These are phyloP conservation scores for Colletotrichum lini DNA, from an alignment of 2,329 filamentous ascomycete species.

Conservation along the genomic window DNA sequence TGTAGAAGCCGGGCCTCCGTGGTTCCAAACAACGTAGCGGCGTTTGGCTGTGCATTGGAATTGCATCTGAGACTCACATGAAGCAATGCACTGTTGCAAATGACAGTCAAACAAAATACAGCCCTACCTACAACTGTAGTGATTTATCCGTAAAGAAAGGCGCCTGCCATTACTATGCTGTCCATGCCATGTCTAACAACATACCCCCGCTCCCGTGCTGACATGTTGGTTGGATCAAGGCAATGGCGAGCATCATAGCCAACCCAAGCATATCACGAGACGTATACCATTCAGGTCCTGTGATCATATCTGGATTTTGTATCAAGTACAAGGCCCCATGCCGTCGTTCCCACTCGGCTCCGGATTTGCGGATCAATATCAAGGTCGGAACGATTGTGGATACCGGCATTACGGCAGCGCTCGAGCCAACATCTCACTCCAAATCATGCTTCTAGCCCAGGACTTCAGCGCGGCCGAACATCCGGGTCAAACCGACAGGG, in stretches of 20 bases:
- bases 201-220: not conserved
- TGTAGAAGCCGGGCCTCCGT: not conserved
- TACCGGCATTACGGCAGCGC: slow-evolving; percentile 35
- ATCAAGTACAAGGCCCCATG: slow-evolving; percentile 24
- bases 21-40: not conserved
- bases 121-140: not conserved
- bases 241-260: too few species aligned
- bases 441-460: slow-evolving; percentile 25
- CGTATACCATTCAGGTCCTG: not conserved
- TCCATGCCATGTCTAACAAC: not conserved
- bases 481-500: not conserved
- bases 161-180: not conserved
- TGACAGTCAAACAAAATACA: not conserved
- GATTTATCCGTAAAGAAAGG: not conserved
- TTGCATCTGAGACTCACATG: too few species aligned
- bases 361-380: slow-evolving; percentile 34
- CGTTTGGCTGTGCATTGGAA: too few species aligned
- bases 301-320: slow-evolving; percentile 30
- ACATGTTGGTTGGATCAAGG: not conserved
- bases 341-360: slow-evolving; percentile 34
- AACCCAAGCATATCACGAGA: not conserved
- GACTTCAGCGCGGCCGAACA: slow-evolving; percentile 12
- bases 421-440: slow-evolving; percentile 40
- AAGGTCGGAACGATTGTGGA: slow-evolving; percentile 36
- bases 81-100: too few species aligned